Evolutionary conservation across 768 basidiomycete genomes (phyloP), one percentile per base, ranked within the genome.

Genomic region (Suillus variegatus): DNA sequence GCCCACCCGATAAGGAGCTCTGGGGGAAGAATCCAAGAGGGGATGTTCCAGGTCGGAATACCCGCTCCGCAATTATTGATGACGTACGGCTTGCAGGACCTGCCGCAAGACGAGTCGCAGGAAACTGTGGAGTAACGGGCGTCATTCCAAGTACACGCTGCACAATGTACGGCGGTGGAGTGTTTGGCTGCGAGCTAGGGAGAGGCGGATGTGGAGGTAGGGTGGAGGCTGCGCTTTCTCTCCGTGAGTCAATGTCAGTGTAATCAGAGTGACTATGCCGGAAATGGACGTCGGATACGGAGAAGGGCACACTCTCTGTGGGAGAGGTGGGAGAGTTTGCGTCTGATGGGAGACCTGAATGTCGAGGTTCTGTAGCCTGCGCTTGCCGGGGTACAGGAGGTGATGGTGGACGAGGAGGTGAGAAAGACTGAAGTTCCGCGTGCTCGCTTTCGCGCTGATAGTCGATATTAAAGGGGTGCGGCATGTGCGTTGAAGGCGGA

Each of bases 311-410:
- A 64, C 86, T 88, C 56, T 88, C 84, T 0, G 85, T 84, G 44
- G 86, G 86, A 18, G 87, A 87, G 36, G 85, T 84, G 43, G 86
- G 86, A 16, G 87, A 86, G 36, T 76, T 78, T 38, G 80, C 70
- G 56, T 73, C 71, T n/a, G 75, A 38, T 70, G 56, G 71, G 38
- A 68, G 66, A 54, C 70, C 68, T 4, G 73, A 69, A 16, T 79
- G 82, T 40, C 68, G 67, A 9, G 66, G 41, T 14, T 58, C 58
- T 4, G 63, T 66, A 32, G 68, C 78, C 72, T 46, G 77, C 67
- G 76, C 44, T 70, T 74, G 71, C 67, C 78, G 65, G 67, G 60
- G 12, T 43, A 44, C 61, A 6, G 75, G 63, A 36, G 71, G 62
- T 20, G 74, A 70, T 16, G 70, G 66, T 55, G 54, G 54, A 55